Base-by-base conservation (phyloP, 2,329 filamentous ascomycete genomes). In the Colletotrichum sidae region DNA sequence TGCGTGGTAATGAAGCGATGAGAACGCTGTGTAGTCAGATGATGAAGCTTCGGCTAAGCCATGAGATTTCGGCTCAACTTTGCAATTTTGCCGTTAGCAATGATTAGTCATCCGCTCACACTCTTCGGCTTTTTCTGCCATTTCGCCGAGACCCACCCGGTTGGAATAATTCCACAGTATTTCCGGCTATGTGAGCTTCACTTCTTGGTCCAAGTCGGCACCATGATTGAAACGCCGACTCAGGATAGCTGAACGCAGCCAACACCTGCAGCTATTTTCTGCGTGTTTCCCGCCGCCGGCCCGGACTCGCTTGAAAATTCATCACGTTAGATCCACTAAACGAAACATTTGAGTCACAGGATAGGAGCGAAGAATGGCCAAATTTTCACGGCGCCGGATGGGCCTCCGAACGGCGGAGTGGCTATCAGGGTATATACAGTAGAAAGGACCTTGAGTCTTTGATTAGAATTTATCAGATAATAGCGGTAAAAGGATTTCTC, bases 321-420 rank as follows among this genome's bases (percentile, higher is more conserved):
- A 46, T 35, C 33, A 42, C 49, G 17, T 41, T 3, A 15, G 58
- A 46, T 37, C 62, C 62, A 65, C 62, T 56, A 17, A 34, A 42
- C 58, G 37, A 56, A 37, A 49, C 33, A 13, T 42, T 62, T 56
- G 58, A 65, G 52, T 62, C 62, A 62, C 15, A 52, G 52, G n/a
- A 56, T 44, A 49, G 45, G 41, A 49, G 12, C 42, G 35, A 51
- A 55, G 38, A 56, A 65, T 56, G 39, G 62, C 41, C 44, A 35
- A 52, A 44, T 35, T 49, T 37, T 53, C 34, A 33, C 12, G 17
- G 12, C 35, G 41, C 52, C 52, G 47, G 33, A 2, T 34, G 37
- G 9, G 37, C 46, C 41, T 62, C 58, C 58, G 62, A 65, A 39
- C 35, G 46, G 41, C 62, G 58, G 62, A 65, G 58, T 39, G 33